A percentile compares a stretch with the other conserved stretches of the same genome.
phyloP scores from a whole-genome alignment of 306 rosid species.

The Cercis canadensis region DNA sequence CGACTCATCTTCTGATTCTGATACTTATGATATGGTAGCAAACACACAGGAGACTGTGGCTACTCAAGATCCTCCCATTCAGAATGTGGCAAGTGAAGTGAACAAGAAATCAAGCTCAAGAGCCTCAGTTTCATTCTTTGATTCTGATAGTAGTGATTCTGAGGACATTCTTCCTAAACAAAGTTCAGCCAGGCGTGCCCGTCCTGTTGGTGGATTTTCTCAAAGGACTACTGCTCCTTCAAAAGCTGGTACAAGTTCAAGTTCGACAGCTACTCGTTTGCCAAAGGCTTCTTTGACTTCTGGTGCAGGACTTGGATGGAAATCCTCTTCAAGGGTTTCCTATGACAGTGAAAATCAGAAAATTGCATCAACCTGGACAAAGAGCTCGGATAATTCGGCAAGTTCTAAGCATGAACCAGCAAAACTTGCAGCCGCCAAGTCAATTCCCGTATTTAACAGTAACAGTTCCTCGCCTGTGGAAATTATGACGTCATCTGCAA shows the following conservation, averaged over 20 bases:
- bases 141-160: slow-evolving; percentile 54
- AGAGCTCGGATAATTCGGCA: slow-evolving; percentile 45
- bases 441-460: slow-evolving; percentile 43
- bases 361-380: slow-evolving; percentile 39
- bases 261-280: slow-evolving; percentile 32
- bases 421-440: slow-evolving; percentile 39
- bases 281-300: slow-evolving; percentile 42
- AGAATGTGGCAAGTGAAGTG: slow-evolving; percentile 42
- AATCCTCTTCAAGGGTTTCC: slow-evolving; percentile 53
- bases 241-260: slow-evolving; percentile 43
- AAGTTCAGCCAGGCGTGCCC: slow-evolving; percentile 41
- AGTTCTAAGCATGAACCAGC: slow-evolving; percentile 36
- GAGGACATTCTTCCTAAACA: slow-evolving; percentile 60
- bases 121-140: slow-evolving; percentile 49
- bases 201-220: slow-evolving; percentile 57
- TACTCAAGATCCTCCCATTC: slow-evolving; percentile 36
- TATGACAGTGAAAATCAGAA: slow-evolving; percentile 40
- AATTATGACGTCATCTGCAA: slow-evolving; percentile 38
- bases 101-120: slow-evolving; percentile 52
- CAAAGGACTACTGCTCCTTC: slow-evolving; percentile 64
- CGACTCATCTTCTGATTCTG: slow-evolving; percentile 45
- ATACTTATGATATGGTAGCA: slow-evolving; percentile 39
- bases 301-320: slow-evolving; percentile 52
- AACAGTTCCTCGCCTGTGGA: slow-evolving; percentile 44
- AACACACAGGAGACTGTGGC: slow-evolving; percentile 35